These are phyloP conservation scores for Hanseniaspora mollemarum DNA, from an alignment of 805 yeast species.

Conservation along the genomic window DNA sequence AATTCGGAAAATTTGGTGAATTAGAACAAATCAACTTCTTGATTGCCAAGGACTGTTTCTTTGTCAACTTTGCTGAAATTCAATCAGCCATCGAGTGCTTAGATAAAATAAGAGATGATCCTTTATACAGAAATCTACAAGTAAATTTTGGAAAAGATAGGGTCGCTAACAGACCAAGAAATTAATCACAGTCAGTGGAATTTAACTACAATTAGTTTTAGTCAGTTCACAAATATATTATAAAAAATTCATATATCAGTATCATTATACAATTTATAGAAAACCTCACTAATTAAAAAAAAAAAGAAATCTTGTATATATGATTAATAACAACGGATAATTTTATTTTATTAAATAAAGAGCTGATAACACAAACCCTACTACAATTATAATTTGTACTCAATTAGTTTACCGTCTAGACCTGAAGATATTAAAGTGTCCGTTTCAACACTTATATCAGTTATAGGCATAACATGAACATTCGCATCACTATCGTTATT, in stretches of 20 bases:
- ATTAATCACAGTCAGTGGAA: background rate
- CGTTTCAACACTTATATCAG: conserved; percentile 45
- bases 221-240: no score
- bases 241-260: background rate
- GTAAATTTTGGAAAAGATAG: conserved; percentile 90
- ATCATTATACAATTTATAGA: background rate
- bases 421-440: conserved; percentile 64
- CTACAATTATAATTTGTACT: background rate
- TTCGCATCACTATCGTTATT: conserved; percentile 46
- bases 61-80: conserved; percentile 82
- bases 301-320: background rate
- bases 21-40: conserved; percentile 88
- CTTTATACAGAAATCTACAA: conserved; percentile 57
- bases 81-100: conserved; percentile 85
- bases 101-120: conserved; percentile 73
- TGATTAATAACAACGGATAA: no score
- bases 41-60: conserved; percentile 76
- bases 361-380: no score
- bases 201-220: no score
- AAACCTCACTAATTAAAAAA: background rate
- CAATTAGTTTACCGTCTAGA: conserved; percentile 61
- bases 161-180: conserved; percentile 76
- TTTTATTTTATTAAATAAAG: no score
- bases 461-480: conserved; percentile 83
- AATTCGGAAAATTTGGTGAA: conserved; percentile 77